phyloP scores from a whole-genome alignment of 306 rosid genomes.

The Lithocarpus polystachyus region DNA sequence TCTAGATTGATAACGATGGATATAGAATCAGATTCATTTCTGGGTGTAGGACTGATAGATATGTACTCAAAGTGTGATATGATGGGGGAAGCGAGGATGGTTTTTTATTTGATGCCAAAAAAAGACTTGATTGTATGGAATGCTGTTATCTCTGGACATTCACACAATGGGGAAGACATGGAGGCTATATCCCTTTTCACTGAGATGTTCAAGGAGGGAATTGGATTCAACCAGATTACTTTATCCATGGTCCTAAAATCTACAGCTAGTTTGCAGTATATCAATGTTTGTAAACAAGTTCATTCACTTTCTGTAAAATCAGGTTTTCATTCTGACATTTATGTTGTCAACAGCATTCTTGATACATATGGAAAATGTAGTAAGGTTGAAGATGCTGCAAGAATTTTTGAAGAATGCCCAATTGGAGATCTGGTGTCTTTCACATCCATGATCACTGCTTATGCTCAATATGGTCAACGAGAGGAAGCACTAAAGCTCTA shows the following conservation, averaged over 20 bases:
- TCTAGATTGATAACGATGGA: constrained; percentile 63
- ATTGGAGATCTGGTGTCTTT: constrained; percentile 82
- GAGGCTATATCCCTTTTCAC: constrained; percentile 59
- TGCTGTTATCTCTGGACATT: constrained; percentile 74
- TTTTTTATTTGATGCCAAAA: constrained; percentile 48
- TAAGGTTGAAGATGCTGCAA: constrained; percentile 50
- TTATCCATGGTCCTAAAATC: constrained; percentile 78
- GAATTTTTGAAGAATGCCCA: constrained; percentile 57
- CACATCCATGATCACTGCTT: constrained; percentile 88
- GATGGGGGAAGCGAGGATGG: constrained; percentile 65
- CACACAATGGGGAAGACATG: constrained; percentile 56
- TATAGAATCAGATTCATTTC: constrained; percentile 51
- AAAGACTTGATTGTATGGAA: constrained; percentile 66
- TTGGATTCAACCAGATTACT: constrained; percentile 72
- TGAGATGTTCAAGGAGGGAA: constrained; percentile 45
- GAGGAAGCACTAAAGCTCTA: constrained; percentile 80
- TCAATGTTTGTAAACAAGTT: constrained; percentile 52
- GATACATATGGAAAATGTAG: constrained; percentile 76
- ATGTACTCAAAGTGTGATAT: constrained; percentile 78
- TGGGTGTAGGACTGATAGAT: constrained; percentile 71
- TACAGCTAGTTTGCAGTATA: constrained; percentile 54
- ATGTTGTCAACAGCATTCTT: constrained; percentile 79
- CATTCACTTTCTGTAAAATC: constrained; percentile 67
- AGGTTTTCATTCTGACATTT: constrained; percentile 63
- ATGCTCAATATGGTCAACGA: constrained; percentile 71